Evolutionary conservation across 345 rosid genomes (phyloP).

Genomic region (Citrus maxima): DNA sequence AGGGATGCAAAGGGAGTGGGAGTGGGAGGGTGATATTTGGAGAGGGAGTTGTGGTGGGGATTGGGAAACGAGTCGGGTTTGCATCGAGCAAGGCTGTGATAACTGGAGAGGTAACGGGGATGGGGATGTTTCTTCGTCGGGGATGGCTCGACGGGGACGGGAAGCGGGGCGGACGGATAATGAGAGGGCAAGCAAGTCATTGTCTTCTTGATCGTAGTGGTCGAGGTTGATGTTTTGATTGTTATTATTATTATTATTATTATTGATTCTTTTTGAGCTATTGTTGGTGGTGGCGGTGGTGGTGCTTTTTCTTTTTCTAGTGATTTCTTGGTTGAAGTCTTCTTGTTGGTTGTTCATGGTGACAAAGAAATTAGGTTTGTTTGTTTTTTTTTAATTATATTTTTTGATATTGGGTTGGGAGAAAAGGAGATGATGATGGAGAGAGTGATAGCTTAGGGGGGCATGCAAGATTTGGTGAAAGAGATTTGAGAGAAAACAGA

Average conservation of each 20-base stretch:
- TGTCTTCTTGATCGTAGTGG: background rate
- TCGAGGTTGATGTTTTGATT: background rate
- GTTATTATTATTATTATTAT: background rate
- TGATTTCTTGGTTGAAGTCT: background rate
- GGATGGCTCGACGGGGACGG: background rate
- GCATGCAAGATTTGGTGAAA: background rate
- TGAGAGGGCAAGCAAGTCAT: slow-evolving; percentile 21
- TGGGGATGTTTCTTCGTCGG: background rate
- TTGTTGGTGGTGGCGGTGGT: background rate
- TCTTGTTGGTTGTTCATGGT: background rate
- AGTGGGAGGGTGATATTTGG: slow-evolving; percentile 9
- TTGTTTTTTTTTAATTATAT: no score
- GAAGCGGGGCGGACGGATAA: background rate
- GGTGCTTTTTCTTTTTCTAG: slow-evolving; percentile 8
- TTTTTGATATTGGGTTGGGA: background rate
- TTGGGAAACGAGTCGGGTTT: background rate
- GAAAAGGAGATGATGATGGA: background rate
- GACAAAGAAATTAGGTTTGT: background rate
- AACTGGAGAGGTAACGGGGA: background rate
- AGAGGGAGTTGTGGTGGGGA: background rate
- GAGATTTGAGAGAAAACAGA: background rate
- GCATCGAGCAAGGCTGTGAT: background rate
- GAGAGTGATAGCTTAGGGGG: background rate
- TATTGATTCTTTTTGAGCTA: background rate
- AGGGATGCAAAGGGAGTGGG: background rate